Conservation (phyloP, 2,329 filamentous ascomycete genomes). For the Lachnellula arida region DNA sequence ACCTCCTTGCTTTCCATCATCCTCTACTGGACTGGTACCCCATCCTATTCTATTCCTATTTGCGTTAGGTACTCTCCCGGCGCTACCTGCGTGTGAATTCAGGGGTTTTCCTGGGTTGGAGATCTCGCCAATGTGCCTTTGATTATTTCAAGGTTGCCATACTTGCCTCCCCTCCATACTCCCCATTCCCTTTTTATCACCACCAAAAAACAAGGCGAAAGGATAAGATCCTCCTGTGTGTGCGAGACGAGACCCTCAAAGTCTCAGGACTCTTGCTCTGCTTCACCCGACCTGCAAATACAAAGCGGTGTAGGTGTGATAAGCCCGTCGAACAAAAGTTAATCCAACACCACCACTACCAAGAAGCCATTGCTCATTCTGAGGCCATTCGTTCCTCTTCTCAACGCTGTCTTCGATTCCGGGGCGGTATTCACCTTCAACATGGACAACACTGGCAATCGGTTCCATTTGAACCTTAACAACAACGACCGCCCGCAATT, state of each 20-base stretch:
- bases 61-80: no score
- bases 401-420: not conserved
- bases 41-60: no score
- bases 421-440: conserved; percentile 1
- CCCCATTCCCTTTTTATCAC: no score
- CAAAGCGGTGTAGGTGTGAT: not conserved
- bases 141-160: no score
- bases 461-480: conserved; percentile 27
- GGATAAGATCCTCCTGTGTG: not conserved
- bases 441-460: conserved; percentile 28
- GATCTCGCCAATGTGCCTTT: no score
- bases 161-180: no score
- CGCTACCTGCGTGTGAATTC: no score
- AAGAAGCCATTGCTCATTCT: not conserved
- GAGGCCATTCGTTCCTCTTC: not conserved
- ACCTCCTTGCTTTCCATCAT: no score
- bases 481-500: conserved; percentile 53
- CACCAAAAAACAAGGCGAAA: no score
- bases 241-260: not conserved
- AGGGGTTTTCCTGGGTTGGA: no score
- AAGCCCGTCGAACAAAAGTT: not conserved
- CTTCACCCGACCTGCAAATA: not conserved
- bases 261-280: not conserved
- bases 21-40: no score
- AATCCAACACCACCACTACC: not conserved